Base-by-base conservation (phyloP, 2,329 filamentous ascomycete genomes). In the Ophiostoma piceae region DNA sequence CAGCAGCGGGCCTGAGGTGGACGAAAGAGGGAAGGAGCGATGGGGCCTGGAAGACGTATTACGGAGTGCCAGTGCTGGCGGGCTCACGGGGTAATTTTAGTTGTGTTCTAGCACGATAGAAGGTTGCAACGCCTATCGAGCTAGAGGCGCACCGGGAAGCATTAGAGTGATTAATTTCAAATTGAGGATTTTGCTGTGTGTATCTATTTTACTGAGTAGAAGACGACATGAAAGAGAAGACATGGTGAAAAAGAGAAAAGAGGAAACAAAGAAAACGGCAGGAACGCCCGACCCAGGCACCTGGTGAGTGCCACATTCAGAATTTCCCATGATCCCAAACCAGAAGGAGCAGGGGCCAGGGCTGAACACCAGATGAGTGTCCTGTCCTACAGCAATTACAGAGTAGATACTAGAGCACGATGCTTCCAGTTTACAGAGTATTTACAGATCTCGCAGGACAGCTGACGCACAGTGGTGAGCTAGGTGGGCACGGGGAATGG, bases 361-460 rank as follows among this genome's bases (percentile, higher is more conserved):
- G n/a, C 51, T 57, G 22, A 26, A 57, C n/a, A 14, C 11, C 2
- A 57, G 51, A 57, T 57, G 51, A 57, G 3, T 26, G 51, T 57
- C 51, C 51, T 57, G 51, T 57, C 51, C 51, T 57, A 64, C 60
- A 35, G 60, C 60, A 29, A 29, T 19, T 35, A 35, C 57, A 19
- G 2, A 9, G 60, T n/a, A n/a, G 26, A 29, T 29, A 29, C 26
- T 2, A 43, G 29, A 29, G 26, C 12, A 4, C 54, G 32, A 29
- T 29, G 26, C 26, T 29, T 29, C 26, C 26, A 29, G 26, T 29
- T 29, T 29, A 2, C 26, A 29, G 26, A 29, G 26, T 29, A 29
- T 29, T 54, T 54, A 54, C 47, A 11, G 12, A 54, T 22, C 1
- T 54, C 19, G 8, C 47, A 54, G 19, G 47, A 54, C 47, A 54